Evolutionary conservation across 306 rosid genomes (phyloP).

Genomic region (Potentilla sterilis): DNA sequence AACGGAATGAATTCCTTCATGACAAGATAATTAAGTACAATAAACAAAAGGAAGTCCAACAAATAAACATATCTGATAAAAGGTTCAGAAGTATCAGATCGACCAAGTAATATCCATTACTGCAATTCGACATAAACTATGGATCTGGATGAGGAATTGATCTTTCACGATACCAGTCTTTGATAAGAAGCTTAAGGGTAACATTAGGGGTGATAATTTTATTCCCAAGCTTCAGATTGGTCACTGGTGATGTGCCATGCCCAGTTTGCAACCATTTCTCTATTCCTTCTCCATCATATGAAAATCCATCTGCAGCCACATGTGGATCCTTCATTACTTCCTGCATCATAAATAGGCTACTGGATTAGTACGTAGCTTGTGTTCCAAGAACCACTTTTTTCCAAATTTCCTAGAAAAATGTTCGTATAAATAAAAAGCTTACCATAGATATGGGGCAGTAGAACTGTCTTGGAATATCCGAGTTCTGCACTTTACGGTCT

Average conservation of each 20-base stretch:
- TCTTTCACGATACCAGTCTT: constrained; percentile 58
- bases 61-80: neutral
- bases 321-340: constrained; percentile 86
- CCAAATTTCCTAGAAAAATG: neutral
- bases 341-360: constrained; percentile 36
- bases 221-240: constrained; percentile 58
- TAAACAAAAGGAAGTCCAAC: neutral
- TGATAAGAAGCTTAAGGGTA: constrained; percentile 57
- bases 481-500: neutral
- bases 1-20: too few species aligned
- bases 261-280: constrained; percentile 63
- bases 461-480: neutral
- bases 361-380: too few species aligned
- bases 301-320: constrained; percentile 82
- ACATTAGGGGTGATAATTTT: constrained; percentile 55
- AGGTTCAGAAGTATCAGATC: neutral
- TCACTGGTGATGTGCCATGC: constrained; percentile 69
- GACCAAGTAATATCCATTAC: neutral
- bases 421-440: neutral
- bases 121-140: neutral
- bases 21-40: too few species aligned
- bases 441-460: neutral
- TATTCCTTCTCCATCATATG: constrained; percentile 73
- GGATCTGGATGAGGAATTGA: constrained; percentile 10
- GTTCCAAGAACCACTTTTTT: neutral